These are phyloP conservation scores for Cladobotryum mycophilum DNA, from an alignment of 2,329 filamentous ascomycete species.

Conservation along the genomic window DNA sequence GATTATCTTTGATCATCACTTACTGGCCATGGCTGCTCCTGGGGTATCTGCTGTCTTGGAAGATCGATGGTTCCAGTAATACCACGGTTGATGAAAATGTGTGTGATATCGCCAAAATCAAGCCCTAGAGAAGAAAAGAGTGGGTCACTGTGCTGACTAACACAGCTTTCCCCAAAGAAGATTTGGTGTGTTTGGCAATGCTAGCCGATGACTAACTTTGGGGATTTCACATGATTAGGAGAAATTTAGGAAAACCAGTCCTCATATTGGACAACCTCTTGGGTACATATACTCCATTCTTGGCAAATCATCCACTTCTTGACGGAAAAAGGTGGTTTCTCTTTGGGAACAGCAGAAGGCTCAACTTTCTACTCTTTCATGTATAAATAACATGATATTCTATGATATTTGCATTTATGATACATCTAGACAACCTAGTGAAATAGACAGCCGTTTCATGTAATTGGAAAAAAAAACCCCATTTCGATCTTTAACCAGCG, in stretches of 20 bases:
- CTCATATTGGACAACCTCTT: too few relatives aligned
- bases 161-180: too few relatives aligned
- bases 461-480: neutral
- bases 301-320: too few relatives aligned
- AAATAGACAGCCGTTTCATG: neutral
- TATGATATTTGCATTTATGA: neutral
- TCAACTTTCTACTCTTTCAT: neutral
- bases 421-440: neutral
- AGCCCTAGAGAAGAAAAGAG: neutral
- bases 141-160: too few relatives aligned
- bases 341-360: too few relatives aligned
- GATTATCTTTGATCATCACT: neutral
- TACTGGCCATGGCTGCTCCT: constrained; percentile 2
- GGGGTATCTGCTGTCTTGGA: neutral
- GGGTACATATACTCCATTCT: too few relatives aligned
- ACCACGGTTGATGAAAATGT: neutral
- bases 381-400: neutral
- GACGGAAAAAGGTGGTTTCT: too few relatives aligned
- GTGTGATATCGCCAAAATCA: neutral
- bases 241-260: too few relatives aligned
- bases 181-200: too few relatives aligned
- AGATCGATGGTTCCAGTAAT: neutral
- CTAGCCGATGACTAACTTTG: too few relatives aligned
- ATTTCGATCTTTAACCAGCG: too few relatives aligned
- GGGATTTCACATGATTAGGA: too few relatives aligned